Evolutionary conservation across 345 rosid species (phyloP), one percentile per base, ranked within the genome.

Genomic region (Rhodomyrtus tomentosa): DNA sequence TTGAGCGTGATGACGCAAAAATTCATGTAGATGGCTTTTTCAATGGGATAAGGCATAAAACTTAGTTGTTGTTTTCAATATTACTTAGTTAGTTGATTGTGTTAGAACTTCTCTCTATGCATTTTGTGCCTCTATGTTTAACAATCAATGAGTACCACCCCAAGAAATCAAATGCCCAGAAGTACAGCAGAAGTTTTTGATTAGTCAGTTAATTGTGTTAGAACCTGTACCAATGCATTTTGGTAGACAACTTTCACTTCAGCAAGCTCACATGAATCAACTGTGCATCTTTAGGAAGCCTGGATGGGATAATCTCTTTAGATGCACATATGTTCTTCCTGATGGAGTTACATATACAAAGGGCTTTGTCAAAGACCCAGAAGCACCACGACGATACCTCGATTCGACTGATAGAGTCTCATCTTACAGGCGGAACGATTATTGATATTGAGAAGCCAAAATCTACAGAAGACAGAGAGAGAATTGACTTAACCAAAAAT

Each of bases 251-350:
- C 42, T 16, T 42, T 68, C 42, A 32, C 45, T 68, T 68, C 6
- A 68, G 12, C 36, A 24, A 16, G 76, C 76, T 87, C 12, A 80
- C 24, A 29, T 12, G 72, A 85, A 55, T 81, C 29, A 84, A 80
- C 38, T 49, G 36, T 80, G 16, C 55, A 48, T 45, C 83, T 84
- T 50, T 82, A 94, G 94, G 93, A 92, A 90, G 74, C 88, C 91
- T 22, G 98, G 95, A n/a, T 87, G 79, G 55, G 89, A 86, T 81
- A 96, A 93, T 90, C 86, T 90, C 5, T 85, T 95, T 20, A 90
- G 94, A 84, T 91, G 94, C 86, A 93, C 98, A 0, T 96, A 96
- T 85, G 98, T 94, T 81, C 95, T 96, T 86, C 98, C 98, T 83
- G 99, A 96, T 84, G 99, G 98, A 53, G 86, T 96, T 52, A 90